Evolutionary conservation across 169 alveolate genomes (phyloP).

Genomic region (Cryptosporidium xiaoi): DNA sequence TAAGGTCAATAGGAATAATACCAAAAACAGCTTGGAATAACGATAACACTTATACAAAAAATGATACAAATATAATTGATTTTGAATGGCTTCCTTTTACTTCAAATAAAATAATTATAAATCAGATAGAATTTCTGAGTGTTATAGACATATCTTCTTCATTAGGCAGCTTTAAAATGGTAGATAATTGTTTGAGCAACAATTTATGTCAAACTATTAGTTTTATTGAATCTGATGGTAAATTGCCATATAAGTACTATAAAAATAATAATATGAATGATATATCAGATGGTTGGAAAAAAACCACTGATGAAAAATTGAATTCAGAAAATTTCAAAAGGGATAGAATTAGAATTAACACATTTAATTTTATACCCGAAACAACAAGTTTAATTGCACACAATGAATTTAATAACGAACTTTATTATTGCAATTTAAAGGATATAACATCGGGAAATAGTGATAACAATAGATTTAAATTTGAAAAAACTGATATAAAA

Average conservation of each 20-base stretch:
- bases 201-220: too few species aligned
- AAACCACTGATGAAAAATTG: not conserved
- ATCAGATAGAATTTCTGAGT: slow-evolving; percentile 1
- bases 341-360: not conserved
- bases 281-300: too few species aligned
- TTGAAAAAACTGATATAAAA: not conserved
- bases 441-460: not conserved
- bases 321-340: not conserved
- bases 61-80: not conserved
- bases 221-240: too few species aligned
- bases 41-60: not conserved
- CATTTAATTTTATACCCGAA: slow-evolving; percentile 39
- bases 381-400: slow-evolving; percentile 25
- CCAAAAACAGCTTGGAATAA: slow-evolving; percentile 27
- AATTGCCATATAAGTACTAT: too few species aligned
- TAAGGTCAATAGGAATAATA: slow-evolving; percentile 30
- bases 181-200: not conserved
- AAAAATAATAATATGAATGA: too few species aligned
- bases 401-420: slow-evolving; percentile 6
- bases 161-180: not conserved
- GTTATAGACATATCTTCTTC: slow-evolving; percentile 11
- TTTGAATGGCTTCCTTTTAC: slow-evolving; percentile 55
- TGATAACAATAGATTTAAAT: not conserved
- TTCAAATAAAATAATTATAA: slow-evolving; percentile 13
- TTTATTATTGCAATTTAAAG: slow-evolving; percentile 1